Percentiles rank a stretch among this genome's conserved stretches.
Evolutionary conservation across 176 grass and related monocot species (phyloP).

Genomic region (Echinochloa phyllopogon): DNA sequence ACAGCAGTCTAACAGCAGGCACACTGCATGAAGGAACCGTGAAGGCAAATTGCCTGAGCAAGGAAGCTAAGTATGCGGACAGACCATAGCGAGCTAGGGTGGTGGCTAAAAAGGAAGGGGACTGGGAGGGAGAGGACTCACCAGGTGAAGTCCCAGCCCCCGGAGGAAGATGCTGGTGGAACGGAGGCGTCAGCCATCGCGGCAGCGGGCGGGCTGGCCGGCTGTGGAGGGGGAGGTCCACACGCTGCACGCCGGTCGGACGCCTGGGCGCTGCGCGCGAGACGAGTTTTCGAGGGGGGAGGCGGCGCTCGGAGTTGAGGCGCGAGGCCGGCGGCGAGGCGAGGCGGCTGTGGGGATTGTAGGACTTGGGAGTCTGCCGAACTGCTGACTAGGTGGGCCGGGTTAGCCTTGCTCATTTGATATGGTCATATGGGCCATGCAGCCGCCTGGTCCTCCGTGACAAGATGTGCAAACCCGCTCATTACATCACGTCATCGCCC

Average conservation of each 20-base stretch:
- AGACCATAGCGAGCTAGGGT: neutral
- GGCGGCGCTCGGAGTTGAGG: slow-evolving; percentile 14
- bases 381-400: neutral
- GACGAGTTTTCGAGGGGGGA: neutral
- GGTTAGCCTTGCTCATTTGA: neutral
- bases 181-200: slow-evolving; percentile 30
- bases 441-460: neutral
- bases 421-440: neutral
- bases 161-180: neutral
- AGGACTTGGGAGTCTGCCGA: neutral
- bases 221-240: neutral
- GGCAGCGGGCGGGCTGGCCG: neutral
- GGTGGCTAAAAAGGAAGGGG: neutral
- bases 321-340: neutral
- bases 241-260: neutral
- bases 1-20: neutral
- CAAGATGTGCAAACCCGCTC: no score
- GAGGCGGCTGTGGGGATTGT: neutral
- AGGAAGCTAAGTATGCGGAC: neutral
- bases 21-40: neutral
- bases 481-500: neutral
- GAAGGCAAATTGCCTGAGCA: neutral
- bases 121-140: slow-evolving; percentile 13
- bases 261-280: neutral
- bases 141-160: slow-evolving; percentile 49